A percentile compares a stretch with the other conserved stretches of the same genome.
phyloP scores from a whole-genome alignment of 306 rosid genomes.

The Pachyrhizus erosus region DNA sequence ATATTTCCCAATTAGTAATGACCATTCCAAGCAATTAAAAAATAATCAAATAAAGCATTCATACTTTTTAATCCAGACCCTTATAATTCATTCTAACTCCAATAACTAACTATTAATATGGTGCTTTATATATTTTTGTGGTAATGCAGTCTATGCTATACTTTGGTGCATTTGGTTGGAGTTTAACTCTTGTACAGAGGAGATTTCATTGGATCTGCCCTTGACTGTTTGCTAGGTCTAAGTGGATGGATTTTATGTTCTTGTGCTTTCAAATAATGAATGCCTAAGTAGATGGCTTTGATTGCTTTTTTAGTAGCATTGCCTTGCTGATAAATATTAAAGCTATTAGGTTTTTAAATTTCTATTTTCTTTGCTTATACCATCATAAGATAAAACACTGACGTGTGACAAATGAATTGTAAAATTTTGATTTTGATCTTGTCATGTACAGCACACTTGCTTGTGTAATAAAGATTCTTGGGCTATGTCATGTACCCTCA shows the following conservation, averaged over 20 bases:
- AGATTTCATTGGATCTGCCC: background rate
- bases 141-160: background rate
- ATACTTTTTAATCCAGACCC: background rate
- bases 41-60: background rate
- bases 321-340: slow-evolving; percentile 7
- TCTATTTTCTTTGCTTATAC: slow-evolving; percentile 4
- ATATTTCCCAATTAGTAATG: background rate
- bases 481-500: slow-evolving; percentile 8
- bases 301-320: slow-evolving; percentile 1
- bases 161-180: background rate
- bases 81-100: slow-evolving; percentile 15
- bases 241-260: background rate
- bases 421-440: background rate
- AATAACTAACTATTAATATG: background rate
- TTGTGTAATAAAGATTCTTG: slow-evolving; percentile 19
- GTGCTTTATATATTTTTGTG: background rate
- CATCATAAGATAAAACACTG: too few relatives aligned
- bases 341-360: background rate
- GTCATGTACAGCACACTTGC: slow-evolving; percentile 8
- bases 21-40: background rate
- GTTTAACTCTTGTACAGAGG: background rate
- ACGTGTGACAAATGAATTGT: slow-evolving; percentile 34
- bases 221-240: slow-evolving; percentile 8
- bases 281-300: slow-evolving; percentile 31
- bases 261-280: slow-evolving; percentile 4